Evolutionary conservation across 2,329 filamentous ascomycete species (phyloP), one percentile per base, ranked within the genome.

Genomic region (Metarhizium robertsii): DNA sequence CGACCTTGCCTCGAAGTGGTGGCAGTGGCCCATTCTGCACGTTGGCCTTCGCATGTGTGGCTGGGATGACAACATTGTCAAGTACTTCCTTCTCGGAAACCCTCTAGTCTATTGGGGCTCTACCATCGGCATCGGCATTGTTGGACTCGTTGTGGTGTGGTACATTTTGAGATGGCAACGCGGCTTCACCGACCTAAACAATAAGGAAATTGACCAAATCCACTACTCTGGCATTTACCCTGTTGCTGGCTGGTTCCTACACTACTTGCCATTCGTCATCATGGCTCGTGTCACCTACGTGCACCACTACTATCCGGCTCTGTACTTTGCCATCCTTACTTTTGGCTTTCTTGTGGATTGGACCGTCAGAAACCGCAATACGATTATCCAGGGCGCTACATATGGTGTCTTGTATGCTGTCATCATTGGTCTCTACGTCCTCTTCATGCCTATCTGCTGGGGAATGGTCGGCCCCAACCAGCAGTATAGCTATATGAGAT

Each of bases 211-310:
- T 62, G 91, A 97, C 70, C 90, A 94, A 62, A 92, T 99, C 67
- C 91, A 96, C 72, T 97, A 96, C 72, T 80, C 92, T 11, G 94
- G 89, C 51, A 68, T 99, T 57, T 99, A 99, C 72, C 92, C 94
- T 8, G 78, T 92, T 55, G 80, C 94, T 55, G 94, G 94, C 59
- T 99, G 94, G 94, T 86, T 96, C 73, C 80, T 99, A 51, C 94
- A 99, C 75, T 99, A 96, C 71, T 75, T 96, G 59, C 94, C 94
- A 1, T 99, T 97, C 73, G 83, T 96, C 65, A 84, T 94, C 67
- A 99, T 99, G 95, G 94, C 91, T 11, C 90, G 94, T 79, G 94
- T 99, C 58, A 99, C 94, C 16, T 99, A 99, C 67, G 94, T 99
- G 54, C 94, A 99, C 72, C 94, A 99, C 76, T 99, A 99, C 79